Evolutionary conservation across 2,329 filamentous ascomycete genomes (phyloP).

Genomic region (Fusarium globosum): DNA sequence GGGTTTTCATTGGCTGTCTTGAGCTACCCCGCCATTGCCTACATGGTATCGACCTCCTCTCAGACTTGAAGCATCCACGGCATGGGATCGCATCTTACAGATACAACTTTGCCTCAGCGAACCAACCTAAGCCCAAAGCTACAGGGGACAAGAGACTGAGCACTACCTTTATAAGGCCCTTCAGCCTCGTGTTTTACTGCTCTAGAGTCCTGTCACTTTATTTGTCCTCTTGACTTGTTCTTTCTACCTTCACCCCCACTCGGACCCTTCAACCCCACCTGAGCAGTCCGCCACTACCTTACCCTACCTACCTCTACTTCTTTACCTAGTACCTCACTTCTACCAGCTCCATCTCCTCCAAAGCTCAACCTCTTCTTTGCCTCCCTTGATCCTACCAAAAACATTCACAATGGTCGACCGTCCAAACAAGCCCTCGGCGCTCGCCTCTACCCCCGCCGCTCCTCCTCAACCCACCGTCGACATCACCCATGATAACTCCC

Average conservation of each 20-base stretch:
- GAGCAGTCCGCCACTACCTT: constrained; percentile 20
- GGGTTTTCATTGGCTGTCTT: constrained; percentile 1
- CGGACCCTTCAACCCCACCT: constrained; percentile 38
- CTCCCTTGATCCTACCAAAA: neutral
- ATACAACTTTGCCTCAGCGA: constrained; percentile 10
- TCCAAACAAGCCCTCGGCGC: constrained; percentile 82
- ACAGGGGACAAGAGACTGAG: neutral
- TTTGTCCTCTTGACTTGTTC: constrained; percentile 5
- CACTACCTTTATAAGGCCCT: neutral
- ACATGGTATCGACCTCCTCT: constrained; percentile 23
- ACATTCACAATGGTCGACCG: constrained; percentile 76
- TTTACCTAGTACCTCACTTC: neutral
- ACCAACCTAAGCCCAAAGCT: neutral
- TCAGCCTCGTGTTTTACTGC: neutral
- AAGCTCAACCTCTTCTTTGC: neutral
- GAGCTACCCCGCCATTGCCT: constrained; percentile 38
- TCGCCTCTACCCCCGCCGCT: constrained; percentile 77
- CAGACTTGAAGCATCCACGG: constrained; percentile 22
- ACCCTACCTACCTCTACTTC: constrained; percentile 3
- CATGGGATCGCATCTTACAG: constrained; percentile 1
- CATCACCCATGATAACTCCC: constrained; percentile 76
- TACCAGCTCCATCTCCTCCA: constrained; percentile 20
- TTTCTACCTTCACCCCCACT: constrained; percentile 26
- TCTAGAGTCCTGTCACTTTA: neutral
- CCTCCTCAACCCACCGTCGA: constrained; percentile 81